Conservation (phyloP, 306 rosid genomes). For the Potentilla sterilis region DNA sequence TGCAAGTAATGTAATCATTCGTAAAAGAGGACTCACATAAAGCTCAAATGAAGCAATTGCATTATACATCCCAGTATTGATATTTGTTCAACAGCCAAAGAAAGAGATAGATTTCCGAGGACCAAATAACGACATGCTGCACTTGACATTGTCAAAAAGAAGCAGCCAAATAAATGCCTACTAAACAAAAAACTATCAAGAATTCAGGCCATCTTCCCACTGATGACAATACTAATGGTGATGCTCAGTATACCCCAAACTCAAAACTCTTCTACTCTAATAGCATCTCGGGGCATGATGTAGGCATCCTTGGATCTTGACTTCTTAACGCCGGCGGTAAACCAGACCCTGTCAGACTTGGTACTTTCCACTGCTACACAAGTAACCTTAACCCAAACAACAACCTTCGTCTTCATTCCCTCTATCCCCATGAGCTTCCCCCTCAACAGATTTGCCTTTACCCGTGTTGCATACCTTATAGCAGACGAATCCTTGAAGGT, state of each 20-base stretch:
- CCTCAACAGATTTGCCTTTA: conserved; percentile 68
- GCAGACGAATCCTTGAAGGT: conserved; percentile 89
- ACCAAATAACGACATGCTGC: conserved; percentile 1
- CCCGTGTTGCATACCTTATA: conserved; percentile 65
- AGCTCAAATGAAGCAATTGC: background rate
- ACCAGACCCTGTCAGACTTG: conserved; percentile 86
- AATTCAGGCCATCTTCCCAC: conserved; percentile 21
- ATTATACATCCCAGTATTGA: background rate
- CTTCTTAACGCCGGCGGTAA: conserved; percentile 92
- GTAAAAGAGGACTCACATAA: background rate
- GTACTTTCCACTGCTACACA: conserved; percentile 69
- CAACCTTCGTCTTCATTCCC: conserved; percentile 91
- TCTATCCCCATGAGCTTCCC: conserved; percentile 81
- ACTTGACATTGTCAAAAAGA: conserved; percentile 2
- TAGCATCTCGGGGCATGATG: conserved; percentile 55
- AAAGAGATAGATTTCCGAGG: background rate
- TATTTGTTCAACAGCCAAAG: background rate
- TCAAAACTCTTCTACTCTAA: conserved; percentile 70
- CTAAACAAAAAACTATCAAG: conserved; percentile 21
- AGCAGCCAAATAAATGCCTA: conserved; percentile 22
- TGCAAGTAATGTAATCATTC: background rate
- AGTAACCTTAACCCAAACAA: conserved; percentile 96
- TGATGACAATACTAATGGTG: conserved; percentile 2
- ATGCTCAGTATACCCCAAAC: conserved; percentile 4
- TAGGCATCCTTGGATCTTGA: conserved; percentile 73